These are phyloP conservation scores for Sisymbrium altissimum DNA, from an alignment of 345 rosid genomes.

Conservation along the genomic window DNA sequence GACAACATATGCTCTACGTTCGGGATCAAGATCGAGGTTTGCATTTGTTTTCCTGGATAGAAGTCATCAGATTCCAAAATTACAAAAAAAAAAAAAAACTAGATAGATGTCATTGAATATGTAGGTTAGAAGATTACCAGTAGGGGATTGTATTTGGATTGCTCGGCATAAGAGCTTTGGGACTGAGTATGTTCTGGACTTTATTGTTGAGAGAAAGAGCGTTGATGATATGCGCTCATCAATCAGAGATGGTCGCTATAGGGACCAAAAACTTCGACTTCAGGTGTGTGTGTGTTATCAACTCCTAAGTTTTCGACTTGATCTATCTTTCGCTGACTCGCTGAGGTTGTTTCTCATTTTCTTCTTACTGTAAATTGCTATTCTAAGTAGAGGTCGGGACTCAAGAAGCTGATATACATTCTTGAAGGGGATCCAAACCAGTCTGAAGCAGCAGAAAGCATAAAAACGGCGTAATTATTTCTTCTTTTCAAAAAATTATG, in stretches of 20 bases:
- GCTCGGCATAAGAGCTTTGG: conserved; percentile 64
- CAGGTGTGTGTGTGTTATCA: neutral
- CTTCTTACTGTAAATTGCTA: neutral
- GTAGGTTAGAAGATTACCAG: conserved; percentile 80
- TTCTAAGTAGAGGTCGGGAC: conserved; percentile 64
- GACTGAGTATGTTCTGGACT: conserved; percentile 82
- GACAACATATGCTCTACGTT: conserved; percentile 56
- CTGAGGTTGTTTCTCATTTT: conserved; percentile 19
- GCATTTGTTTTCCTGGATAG: conserved; percentile 17
- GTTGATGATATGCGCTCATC: conserved; percentile 80
- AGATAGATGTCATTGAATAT: neutral
- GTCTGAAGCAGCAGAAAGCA: conserved; percentile 83
- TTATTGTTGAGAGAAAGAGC: conserved; percentile 89
- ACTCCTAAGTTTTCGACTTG: neutral
- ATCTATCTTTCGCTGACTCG: neutral
- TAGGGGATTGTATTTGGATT: conserved; percentile 94
- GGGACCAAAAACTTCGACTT: conserved; percentile 84
- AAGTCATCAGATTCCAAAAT: neutral
- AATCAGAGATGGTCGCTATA: conserved; percentile 83
- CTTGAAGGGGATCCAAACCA: conserved; percentile 89
- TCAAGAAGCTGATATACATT: conserved; percentile 80
- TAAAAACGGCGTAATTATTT: conserved; percentile 72
- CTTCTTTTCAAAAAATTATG: neutral
- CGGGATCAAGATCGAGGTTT: conserved; percentile 48
- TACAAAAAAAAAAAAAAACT: neutral